Conservation (phyloP, 768 basidiomycete species). For the Baorangia bicolor region DNA sequence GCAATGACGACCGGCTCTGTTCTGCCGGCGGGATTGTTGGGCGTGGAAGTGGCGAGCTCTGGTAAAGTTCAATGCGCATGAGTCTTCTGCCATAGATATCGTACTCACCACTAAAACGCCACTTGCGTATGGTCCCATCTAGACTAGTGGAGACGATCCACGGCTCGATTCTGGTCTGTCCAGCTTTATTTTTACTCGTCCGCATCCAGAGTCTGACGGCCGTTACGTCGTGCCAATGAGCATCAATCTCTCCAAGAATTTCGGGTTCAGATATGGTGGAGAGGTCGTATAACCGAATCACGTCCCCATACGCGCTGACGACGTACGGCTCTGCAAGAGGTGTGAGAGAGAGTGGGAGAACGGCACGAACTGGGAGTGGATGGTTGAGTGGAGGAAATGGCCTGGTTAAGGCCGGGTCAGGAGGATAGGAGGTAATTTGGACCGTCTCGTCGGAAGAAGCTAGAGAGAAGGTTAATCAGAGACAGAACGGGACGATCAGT, state of each 20-base stretch:
- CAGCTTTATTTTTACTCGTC: conserved; percentile 42
- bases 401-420: conserved; percentile 32
- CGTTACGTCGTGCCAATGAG: conserved; percentile 88
- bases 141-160: conserved; percentile 85
- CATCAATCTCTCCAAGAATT: conserved; percentile 72
- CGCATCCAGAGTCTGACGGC: conserved; percentile 73
- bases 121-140: conserved; percentile 85
- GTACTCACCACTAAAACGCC: conserved; percentile 65
- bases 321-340: conserved; percentile 70
- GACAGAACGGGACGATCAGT: neutral
- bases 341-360: conserved; percentile 68
- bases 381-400: conserved; percentile 56
- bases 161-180: conserved; percentile 56
- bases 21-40: conserved; percentile 19
- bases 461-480: conserved; percentile 30
- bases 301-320: conserved; percentile 81
- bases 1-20: conserved; percentile 19
- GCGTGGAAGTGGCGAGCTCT: conserved; percentile 31
- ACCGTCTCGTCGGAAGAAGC: conserved; percentile 90
- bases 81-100: neutral
- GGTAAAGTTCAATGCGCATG: neutral
- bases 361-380: conserved; percentile 62
- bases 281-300: conserved; percentile 78
- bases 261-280: conserved; percentile 67
- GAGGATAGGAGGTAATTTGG: conserved; percentile 52